Percentiles rank a stretch among this genome's conserved stretches.
These are phyloP conservation scores for Rhodotorula sp. DNA, from an alignment of 1,284 basidiomycete genomes.

Conservation along the genomic window DNA sequence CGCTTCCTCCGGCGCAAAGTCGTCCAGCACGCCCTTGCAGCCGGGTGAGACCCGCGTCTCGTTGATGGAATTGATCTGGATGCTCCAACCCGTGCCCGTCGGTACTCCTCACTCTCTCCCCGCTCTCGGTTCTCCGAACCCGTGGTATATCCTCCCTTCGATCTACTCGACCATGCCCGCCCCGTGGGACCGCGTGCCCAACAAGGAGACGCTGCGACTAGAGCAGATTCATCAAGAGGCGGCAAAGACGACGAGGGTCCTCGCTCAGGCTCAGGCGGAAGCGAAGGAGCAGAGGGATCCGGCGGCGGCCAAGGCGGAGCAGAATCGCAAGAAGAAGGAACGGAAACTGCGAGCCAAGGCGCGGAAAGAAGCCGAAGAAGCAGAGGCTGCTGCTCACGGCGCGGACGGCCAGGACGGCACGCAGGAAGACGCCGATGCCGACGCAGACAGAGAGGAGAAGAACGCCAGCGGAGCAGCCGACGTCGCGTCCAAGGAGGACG, in stretches of 20 bases:
- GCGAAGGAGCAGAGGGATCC: slow-evolving; percentile 2
- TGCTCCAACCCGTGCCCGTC: slow-evolving; percentile 10
- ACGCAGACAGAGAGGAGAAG: no score
- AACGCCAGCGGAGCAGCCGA: neutral
- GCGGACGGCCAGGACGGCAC: neutral
- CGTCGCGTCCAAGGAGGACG: neutral
- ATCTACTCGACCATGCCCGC: neutral
- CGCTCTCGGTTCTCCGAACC: slow-evolving; percentile 5
- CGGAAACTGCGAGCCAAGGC: slow-evolving; percentile 7
- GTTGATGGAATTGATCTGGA: slow-evolving; percentile 11
- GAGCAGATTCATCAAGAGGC: slow-evolving; percentile 1
- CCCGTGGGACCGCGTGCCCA: slow-evolving; percentile 8
- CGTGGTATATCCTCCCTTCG: slow-evolving; percentile 13
- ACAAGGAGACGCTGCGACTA: neutral
- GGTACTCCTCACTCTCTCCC: slow-evolving; percentile 5
- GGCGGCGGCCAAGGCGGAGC: slow-evolving; percentile 4
- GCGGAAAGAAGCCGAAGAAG: slow-evolving; percentile 2
- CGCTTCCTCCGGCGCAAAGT: neutral
- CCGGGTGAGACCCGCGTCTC: slow-evolving; percentile 3
- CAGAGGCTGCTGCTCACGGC: neutral
- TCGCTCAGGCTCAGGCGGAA: neutral
- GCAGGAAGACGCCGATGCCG: neutral
- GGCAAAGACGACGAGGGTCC: neutral
- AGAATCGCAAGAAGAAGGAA: slow-evolving; percentile 15
- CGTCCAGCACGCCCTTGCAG: neutral